Conservation (phyloP, 108 stramenopile genomes). For the Skeletonema grethae region DNA sequence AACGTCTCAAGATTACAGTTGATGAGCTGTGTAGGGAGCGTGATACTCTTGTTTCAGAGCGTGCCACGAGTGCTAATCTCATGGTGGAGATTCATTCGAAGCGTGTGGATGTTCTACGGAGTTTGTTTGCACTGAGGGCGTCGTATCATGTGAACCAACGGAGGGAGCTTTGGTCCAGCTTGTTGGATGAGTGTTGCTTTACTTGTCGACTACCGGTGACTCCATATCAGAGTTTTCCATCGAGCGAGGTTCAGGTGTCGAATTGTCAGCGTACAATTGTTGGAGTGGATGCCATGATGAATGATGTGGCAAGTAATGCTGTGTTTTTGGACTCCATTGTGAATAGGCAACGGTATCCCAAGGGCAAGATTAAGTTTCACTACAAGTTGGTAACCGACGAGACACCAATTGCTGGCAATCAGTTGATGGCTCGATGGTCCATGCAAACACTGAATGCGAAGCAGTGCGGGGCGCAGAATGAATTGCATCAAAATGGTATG, state of each 20-base stretch:
- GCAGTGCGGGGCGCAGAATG: slow-evolving; percentile 78
- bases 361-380: slow-evolving; percentile 78
- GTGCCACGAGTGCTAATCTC: slow-evolving; percentile 71
- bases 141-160: slow-evolving; percentile 64
- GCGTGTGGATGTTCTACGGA: slow-evolving; percentile 82
- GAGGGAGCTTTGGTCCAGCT: slow-evolving; percentile 79
- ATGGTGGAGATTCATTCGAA: slow-evolving; percentile 84
- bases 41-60: slow-evolving; percentile 76
- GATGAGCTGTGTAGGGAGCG: slow-evolving; percentile 87
- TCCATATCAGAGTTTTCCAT: slow-evolving; percentile 92
- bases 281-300: slow-evolving; percentile 95
- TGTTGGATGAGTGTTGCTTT: slow-evolving; percentile 89
- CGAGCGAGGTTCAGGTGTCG: slow-evolving; percentile 89
- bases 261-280: slow-evolving; percentile 89
- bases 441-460: slow-evolving; percentile 90
- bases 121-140: slow-evolving; percentile 79
- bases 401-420: slow-evolving; percentile 86
- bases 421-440: slow-evolving; percentile 94
- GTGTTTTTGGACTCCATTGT: slow-evolving; percentile 85
- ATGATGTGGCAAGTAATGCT: slow-evolving; percentile 88
- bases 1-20: slow-evolving; percentile 89
- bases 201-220: slow-evolving; percentile 87
- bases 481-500: slow-evolving; percentile 92
- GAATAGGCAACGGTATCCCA: slow-evolving; percentile 71
- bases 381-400: slow-evolving; percentile 91